These are phyloP conservation scores for Magnolia kwangsiensis DNA, from an alignment of 164 flowering plant species.

Conservation along the genomic window DNA sequence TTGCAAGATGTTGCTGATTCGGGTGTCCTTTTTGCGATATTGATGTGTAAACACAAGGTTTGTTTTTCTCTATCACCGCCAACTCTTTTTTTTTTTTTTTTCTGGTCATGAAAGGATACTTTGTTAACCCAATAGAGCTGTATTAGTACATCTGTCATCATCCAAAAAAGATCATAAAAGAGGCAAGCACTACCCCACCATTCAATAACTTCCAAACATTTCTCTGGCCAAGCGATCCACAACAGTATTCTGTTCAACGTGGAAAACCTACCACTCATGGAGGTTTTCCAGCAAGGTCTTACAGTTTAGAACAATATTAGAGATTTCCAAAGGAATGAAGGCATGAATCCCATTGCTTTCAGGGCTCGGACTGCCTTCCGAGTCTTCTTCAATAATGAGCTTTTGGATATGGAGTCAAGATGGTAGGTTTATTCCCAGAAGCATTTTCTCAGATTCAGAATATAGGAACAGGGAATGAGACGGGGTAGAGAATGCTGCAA, in stretches of 20 bases:
- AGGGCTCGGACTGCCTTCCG: too few species aligned
- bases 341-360: too few species aligned
- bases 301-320: not conserved
- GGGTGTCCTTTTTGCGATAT: constrained; percentile 90
- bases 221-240: not conserved
- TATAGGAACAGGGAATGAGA: too few species aligned
- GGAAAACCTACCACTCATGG: not conserved
- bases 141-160: not conserved
- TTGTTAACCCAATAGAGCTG: not conserved
- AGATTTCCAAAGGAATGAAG: not conserved
- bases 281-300: not conserved
- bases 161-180: not conserved
- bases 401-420: too few species aligned
- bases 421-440: too few species aligned
- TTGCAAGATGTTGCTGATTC: constrained; percentile 98
- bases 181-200: not conserved
- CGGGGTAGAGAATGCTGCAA: too few species aligned
- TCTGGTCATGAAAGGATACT: not conserved
- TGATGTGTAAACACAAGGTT: constrained; percentile 98
- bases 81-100: too few species aligned
- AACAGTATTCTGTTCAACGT: not conserved
- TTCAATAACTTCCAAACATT: too few species aligned
- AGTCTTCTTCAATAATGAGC: too few species aligned
- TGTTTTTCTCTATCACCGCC: constrained; percentile 5
- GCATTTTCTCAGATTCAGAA: too few species aligned